Conservation (phyloP, 176 grass and related monocot genomes). For the Leersia perrieri region DNA sequence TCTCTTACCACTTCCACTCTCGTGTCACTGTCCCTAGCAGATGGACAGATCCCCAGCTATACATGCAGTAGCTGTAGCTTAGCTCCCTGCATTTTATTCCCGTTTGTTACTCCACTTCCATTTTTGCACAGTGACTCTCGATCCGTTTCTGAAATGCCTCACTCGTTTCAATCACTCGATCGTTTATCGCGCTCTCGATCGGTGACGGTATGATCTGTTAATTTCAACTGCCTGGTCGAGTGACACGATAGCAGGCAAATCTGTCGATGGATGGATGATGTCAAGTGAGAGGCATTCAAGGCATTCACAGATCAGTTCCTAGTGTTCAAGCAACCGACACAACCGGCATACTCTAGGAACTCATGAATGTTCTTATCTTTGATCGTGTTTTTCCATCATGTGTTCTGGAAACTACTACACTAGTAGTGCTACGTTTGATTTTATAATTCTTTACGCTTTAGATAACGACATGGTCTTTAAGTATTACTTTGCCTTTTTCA, state of each 20-base stretch:
- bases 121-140: constrained; percentile 22
- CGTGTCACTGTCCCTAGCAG: constrained; percentile 38
- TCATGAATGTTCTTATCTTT: no score
- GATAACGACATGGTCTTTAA: no score
- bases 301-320: neutral
- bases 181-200: neutral
- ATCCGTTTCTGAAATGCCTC: constrained; percentile 1
- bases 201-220: constrained; percentile 11
- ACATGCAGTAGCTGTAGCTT: neutral
- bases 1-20: constrained; percentile 52
- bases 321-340: neutral
- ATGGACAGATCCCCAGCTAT: neutral
- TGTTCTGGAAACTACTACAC: no score
- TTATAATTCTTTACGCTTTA: no score
- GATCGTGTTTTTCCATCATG: no score
- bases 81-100: constrained; percentile 8
- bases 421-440: no score
- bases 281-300: neutral
- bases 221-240: neutral
- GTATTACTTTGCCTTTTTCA: no score
- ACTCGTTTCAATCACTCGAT: neutral
- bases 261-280: constrained; percentile 4
- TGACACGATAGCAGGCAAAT: constrained; percentile 20
- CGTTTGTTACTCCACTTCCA: constrained; percentile 24
- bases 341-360: no score